These are phyloP conservation scores for Avena insularis DNA, from an alignment of 176 grass and related monocot species.

Conservation along the genomic window DNA sequence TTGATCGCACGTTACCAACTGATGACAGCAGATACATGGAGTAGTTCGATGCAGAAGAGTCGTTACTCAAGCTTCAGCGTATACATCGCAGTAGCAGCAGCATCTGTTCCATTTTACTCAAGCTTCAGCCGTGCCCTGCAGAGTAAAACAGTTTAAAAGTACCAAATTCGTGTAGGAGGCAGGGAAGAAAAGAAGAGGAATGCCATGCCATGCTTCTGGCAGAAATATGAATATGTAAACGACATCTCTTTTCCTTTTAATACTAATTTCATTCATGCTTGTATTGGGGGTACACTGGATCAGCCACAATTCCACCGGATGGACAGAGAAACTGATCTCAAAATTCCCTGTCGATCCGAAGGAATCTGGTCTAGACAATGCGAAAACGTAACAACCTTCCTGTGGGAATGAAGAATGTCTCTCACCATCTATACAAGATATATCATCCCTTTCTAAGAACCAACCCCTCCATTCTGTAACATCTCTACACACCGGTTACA, in stretches of 20 bases:
- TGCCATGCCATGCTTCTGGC: not conserved
- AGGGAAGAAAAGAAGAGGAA: not conserved
- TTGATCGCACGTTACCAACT: not conserved
- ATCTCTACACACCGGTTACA: constrained; percentile 47
- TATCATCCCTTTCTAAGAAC: constrained; percentile 26
- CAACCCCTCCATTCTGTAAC: constrained; percentile 34
- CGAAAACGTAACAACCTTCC: not conserved
- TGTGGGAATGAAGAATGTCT: constrained; percentile 26
- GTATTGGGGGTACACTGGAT: constrained; percentile 1
- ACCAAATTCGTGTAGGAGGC: not conserved
- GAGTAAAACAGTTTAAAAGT: not conserved
- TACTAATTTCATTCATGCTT: not conserved
- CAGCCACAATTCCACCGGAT: constrained; percentile 4
- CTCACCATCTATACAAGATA: constrained; percentile 50
- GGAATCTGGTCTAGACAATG: not conserved
- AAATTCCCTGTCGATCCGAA: not conserved
- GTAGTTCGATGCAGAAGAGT: not conserved
- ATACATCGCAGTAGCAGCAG: not conserved
- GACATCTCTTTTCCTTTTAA: not conserved
- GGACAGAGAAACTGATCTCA: not conserved
- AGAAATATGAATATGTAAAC: not conserved
- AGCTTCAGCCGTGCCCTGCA: not conserved
- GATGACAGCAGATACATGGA: not conserved
- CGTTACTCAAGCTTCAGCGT: not conserved
- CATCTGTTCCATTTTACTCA: not conserved